Conservation (phyloP, 805 yeast genomes). For the Blastobotrys mokoenaii region DNA sequence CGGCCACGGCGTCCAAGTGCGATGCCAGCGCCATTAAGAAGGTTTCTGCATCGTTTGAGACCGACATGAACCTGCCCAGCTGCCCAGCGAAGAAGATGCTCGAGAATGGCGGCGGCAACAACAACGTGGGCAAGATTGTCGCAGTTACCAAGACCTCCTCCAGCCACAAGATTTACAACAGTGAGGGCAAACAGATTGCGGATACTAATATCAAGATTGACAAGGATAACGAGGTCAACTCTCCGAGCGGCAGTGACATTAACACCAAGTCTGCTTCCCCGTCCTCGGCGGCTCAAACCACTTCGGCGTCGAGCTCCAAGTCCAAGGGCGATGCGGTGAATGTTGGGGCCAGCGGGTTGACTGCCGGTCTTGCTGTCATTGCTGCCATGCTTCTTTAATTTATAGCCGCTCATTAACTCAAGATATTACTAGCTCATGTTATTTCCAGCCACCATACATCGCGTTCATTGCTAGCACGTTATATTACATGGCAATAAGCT, state of each 20-base stretch:
- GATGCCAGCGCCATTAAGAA: conserved; percentile 17
- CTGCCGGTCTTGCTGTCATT: neutral
- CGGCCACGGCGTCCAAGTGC: conserved; percentile 22
- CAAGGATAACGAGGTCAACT: conserved; percentile 20
- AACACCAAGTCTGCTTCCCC: conserved; percentile 10
- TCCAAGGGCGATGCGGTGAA: conserved; percentile 10
- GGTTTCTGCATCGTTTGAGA: conserved; percentile 22
- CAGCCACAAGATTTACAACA: conserved; percentile 25
- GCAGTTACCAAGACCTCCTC: conserved; percentile 20
- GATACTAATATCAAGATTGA: conserved; percentile 21
- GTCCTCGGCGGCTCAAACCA: conserved; percentile 14
- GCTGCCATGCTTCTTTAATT: neutral
- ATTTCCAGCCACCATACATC: too few relatives aligned
- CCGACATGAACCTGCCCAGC: conserved; percentile 26
- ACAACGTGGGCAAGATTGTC: conserved; percentile 29
- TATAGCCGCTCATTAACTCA: too few relatives aligned
- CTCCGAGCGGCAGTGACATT: conserved; percentile 12
- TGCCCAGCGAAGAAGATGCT: conserved; percentile 32
- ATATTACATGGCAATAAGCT: too few relatives aligned
- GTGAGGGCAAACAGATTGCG: conserved; percentile 21
- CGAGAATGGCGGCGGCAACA: conserved; percentile 31
- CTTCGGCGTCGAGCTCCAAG: conserved; percentile 11
- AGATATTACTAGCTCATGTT: too few relatives aligned
- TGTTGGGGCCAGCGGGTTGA: conserved; percentile 6
- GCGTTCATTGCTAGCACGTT: too few relatives aligned